These are phyloP conservation scores for Kodamaea fukazawae DNA, from an alignment of 805 yeast species.

Conservation along the genomic window DNA sequence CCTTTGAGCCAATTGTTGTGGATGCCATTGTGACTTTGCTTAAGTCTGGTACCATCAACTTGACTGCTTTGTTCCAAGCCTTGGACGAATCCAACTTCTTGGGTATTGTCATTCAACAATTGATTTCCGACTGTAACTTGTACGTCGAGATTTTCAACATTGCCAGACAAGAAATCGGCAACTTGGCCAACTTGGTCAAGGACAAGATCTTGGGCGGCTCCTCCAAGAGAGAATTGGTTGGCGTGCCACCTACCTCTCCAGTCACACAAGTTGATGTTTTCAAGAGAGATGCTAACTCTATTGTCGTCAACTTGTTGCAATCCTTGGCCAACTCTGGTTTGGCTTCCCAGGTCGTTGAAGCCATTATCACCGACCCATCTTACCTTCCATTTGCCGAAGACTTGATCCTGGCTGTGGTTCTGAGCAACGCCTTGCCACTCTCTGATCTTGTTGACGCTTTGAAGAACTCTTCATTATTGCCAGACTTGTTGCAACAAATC, in stretches of 20 bases:
- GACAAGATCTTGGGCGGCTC: slow-evolving; percentile 19
- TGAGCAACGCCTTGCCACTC: slow-evolving; percentile 28
- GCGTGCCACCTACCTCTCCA: slow-evolving; percentile 7
- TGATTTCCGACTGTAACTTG: slow-evolving; percentile 38
- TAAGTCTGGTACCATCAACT: slow-evolving; percentile 32
- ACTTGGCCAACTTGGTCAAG: slow-evolving; percentile 27
- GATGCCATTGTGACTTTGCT: slow-evolving; percentile 27
- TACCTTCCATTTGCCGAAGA: slow-evolving; percentile 37
- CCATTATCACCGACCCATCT: slow-evolving; percentile 36
- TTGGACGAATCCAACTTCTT: slow-evolving; percentile 38
- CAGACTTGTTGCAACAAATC: slow-evolving; percentile 32
- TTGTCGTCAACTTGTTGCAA: slow-evolving; percentile 36
- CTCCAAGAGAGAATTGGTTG: slow-evolving; percentile 18
- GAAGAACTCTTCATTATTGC: slow-evolving; percentile 30
- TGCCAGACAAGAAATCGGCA: slow-evolving; percentile 26
- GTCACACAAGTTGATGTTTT: slow-evolving; percentile 8
- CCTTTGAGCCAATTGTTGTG: slow-evolving; percentile 28
- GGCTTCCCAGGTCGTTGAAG: slow-evolving; percentile 36
- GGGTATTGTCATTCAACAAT: slow-evolving; percentile 30
- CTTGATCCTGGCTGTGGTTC: slow-evolving; percentile 31
- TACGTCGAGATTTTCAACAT: slow-evolving; percentile 33
- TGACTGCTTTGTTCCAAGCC: slow-evolving; percentile 31
- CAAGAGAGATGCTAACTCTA: slow-evolving; percentile 22
- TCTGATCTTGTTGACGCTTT: slow-evolving; percentile 29
- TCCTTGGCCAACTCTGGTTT: slow-evolving; percentile 43